Percentiles rank a stretch among this genome's conserved stretches.
Conservation (phyloP, 164 flowering plant genomes). For the Echeveria elegans region DNA sequence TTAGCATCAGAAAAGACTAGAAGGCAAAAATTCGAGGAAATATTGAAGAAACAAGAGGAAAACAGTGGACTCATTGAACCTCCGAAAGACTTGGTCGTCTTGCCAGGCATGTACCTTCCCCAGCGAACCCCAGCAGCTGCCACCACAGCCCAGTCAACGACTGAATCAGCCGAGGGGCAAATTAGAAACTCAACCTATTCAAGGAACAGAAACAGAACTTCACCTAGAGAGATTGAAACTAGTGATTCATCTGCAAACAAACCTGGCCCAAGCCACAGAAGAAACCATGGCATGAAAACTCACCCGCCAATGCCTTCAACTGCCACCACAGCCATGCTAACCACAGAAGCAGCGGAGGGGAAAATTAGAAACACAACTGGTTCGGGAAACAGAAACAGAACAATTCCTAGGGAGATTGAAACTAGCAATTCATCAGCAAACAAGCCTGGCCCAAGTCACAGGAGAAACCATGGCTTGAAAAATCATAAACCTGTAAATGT, state of each 20-base stretch:
- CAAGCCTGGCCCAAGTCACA: constrained; percentile 19
- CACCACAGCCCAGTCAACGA: not conserved
- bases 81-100: constrained; percentile 32
- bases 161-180: constrained; percentile 17
- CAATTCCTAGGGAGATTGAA: constrained; percentile 14
- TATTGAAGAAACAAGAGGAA: constrained; percentile 53
- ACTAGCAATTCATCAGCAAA: constrained; percentile 18
- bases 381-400: not conserved
- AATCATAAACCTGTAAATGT: constrained; percentile 22
- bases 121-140: constrained; percentile 20
- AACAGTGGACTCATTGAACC: constrained; percentile 64
- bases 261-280: constrained; percentile 18
- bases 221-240: constrained; percentile 15
- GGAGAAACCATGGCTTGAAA: constrained; percentile 21
- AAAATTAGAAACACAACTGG: constrained; percentile 13
- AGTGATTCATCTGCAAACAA: constrained; percentile 18
- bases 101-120: constrained; percentile 65
- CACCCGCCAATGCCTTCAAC: constrained; percentile 23
- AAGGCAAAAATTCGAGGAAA: constrained; percentile 55
- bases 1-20: constrained; percentile 52
- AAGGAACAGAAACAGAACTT: not conserved
- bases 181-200: constrained; percentile 10
- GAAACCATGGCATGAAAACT: constrained; percentile 22
- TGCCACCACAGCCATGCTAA: not conserved
- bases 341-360: constrained; percentile 14